Evolutionary conservation across 1,284 basidiomycete species (phyloP).

Genomic region (Trichosporon faecale): DNA sequence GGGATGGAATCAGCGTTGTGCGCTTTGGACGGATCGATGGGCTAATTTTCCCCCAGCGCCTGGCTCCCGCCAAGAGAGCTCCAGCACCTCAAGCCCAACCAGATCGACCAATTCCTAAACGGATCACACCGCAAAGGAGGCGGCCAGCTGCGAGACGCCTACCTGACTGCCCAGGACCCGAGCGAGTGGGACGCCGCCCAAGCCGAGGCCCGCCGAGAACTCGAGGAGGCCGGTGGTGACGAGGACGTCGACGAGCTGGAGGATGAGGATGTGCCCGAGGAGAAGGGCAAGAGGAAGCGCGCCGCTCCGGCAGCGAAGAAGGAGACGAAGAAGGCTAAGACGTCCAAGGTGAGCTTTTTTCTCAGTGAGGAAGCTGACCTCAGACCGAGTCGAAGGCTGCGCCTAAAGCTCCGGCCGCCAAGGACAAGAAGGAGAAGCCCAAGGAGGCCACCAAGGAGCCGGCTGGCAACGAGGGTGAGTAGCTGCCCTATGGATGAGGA

Average conservation of each 20-base stretch:
- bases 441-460: slow-evolving; percentile 21
- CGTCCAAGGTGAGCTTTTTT: slow-evolving; percentile 26
- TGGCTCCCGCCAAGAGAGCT: slow-evolving; percentile 84
- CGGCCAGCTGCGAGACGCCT: slow-evolving; percentile 72
- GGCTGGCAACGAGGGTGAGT: slow-evolving; percentile 34
- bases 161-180: slow-evolving; percentile 79
- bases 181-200: slow-evolving; percentile 60
- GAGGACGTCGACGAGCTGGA: slow-evolving; percentile 62
- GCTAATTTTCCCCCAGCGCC: slow-evolving; percentile 58
- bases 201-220: slow-evolving; percentile 58
- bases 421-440: slow-evolving; percentile 29
- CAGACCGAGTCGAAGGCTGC: slow-evolving; percentile 38
- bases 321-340: slow-evolving; percentile 59
- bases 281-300: slow-evolving; percentile 58
- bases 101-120: slow-evolving; percentile 78
- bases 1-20: not conserved
- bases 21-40: not conserved
- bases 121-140: slow-evolving; percentile 67
- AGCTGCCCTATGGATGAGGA: slow-evolving; percentile 10
- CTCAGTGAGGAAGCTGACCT: not conserved
- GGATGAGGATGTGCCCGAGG: slow-evolving; percentile 57
- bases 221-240: slow-evolving; percentile 59
- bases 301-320: slow-evolving; percentile 54
- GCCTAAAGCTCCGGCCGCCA: slow-evolving; percentile 39
- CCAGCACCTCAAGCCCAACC: slow-evolving; percentile 69